phyloP scores from a whole-genome alignment of 768 basidiomycete species.

The Auricularia sp. region DNA sequence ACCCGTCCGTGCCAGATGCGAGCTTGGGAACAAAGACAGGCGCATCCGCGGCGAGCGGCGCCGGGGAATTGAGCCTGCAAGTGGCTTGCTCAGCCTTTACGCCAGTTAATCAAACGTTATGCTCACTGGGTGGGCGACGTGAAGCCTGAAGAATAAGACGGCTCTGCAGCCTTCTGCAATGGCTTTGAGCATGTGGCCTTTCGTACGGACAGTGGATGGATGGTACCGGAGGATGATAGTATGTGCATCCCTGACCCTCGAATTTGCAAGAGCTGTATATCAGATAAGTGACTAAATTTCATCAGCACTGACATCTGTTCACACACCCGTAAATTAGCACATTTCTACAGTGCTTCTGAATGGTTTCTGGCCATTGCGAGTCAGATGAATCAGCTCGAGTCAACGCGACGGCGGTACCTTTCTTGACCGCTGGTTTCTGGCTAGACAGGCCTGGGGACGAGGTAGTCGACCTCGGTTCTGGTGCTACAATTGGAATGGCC shows the following conservation, averaged over 20 bases:
- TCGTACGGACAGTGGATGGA: too few species aligned
- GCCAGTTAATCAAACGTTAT: too few species aligned
- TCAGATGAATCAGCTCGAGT: neutral
- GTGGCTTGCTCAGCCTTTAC: too few species aligned
- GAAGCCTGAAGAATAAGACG: too few species aligned
- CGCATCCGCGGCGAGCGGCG: neutral
- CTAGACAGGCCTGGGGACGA: neutral
- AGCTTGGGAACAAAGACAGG: constrained; percentile 76
- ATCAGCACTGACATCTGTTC: neutral
- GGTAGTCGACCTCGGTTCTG: neutral
- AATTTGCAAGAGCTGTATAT: constrained; percentile 63
- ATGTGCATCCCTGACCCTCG: constrained; percentile 78
- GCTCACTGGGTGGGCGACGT: too few species aligned
- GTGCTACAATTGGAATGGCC: neutral
- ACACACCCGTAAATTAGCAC: constrained; percentile 80
- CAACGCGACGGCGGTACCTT: neutral
- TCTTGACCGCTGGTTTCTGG: neutral
- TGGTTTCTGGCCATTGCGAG: constrained; percentile 37
- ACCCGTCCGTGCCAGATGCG: constrained; percentile 5
- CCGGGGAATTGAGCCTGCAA: too few species aligned
- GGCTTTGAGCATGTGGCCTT: too few species aligned
- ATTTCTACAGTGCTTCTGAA: constrained; percentile 80
- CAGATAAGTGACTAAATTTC: too few species aligned
- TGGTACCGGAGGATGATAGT: constrained; percentile 64
- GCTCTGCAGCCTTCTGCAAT: too few species aligned